A percentile compares a stretch with the other conserved stretches of the same genome.
phyloP scores from a whole-genome alignment of 2,329 filamentous ascomycete genomes.

The Epichloe amarillans region DNA sequence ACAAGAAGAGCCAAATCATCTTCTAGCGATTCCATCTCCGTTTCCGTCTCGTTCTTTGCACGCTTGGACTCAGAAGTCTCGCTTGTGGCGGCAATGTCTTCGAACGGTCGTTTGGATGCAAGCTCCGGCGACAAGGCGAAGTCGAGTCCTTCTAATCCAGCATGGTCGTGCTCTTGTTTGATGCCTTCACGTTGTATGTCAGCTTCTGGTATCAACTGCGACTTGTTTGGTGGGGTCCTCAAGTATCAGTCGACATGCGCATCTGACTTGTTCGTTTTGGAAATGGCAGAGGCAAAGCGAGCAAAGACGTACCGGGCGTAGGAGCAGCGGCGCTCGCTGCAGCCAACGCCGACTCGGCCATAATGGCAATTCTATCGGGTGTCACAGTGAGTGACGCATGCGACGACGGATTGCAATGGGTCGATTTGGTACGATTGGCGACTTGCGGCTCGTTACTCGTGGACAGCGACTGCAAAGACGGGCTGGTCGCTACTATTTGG shows the following conservation, averaged over 20 bases:
- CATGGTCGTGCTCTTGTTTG: conserved; percentile 24
- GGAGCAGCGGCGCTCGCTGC: conserved; percentile 21
- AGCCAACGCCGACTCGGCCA: conserved; percentile 28
- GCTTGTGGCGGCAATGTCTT: conserved; percentile 14
- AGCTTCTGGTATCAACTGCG: background rate
- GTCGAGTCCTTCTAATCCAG: conserved; percentile 20
- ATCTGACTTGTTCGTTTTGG: background rate
- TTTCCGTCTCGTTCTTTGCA: conserved; percentile 18
- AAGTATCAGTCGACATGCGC: background rate
- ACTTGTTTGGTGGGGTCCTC: background rate
- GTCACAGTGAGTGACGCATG: conserved; percentile 13
- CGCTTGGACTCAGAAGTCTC: conserved; percentile 21
- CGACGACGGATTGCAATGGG: conserved; percentile 6
- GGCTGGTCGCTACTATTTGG: conserved; percentile 12
- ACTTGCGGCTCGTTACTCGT: conserved; percentile 1
- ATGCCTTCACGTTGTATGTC: conserved; percentile 15
- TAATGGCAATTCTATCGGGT: conserved; percentile 20
- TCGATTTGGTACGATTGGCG: background rate
- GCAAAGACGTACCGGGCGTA: conserved; percentile 20
- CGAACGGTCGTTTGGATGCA: conserved; percentile 25
- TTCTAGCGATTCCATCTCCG: conserved; percentile 19
- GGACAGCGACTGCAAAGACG: conserved; percentile 7
- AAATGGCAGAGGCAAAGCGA: background rate
- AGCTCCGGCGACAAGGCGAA: conserved; percentile 22
- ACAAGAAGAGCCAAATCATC: conserved; percentile 25